Conservation (phyloP, 805 yeast genomes). For the Ogataea saltuana region DNA sequence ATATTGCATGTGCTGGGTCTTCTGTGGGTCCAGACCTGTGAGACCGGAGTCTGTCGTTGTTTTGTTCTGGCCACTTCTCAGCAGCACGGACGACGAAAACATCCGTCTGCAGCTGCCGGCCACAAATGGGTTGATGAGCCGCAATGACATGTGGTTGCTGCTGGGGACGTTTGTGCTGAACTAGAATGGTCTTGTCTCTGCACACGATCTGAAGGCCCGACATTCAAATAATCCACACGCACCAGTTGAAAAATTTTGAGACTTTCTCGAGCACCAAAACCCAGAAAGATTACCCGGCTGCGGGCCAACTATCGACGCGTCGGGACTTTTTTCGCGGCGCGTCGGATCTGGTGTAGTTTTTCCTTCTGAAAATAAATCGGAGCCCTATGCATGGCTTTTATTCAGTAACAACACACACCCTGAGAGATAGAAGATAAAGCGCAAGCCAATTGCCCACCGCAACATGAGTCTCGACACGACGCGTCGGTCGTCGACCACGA, state of each 20-base stretch:
- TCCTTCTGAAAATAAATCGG: no score
- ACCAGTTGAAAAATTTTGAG: slow-evolving; percentile 8
- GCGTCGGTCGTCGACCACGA: slow-evolving; percentile 14
- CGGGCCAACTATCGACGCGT: background rate
- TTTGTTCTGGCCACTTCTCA: slow-evolving; percentile 7
- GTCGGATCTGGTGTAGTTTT: background rate
- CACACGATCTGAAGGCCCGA: no score
- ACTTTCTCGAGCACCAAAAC: background rate
- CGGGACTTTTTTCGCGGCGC: slow-evolving; percentile 1
- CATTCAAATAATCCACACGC: background rate
- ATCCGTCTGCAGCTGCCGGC: slow-evolving; percentile 12
- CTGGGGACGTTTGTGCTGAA: no score
- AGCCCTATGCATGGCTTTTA: no score
- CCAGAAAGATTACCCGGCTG: background rate
- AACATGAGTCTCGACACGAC: slow-evolving; percentile 5
- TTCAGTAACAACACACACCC: no score
- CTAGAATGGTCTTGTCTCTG: no score
- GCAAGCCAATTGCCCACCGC: background rate
- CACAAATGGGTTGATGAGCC: no score
- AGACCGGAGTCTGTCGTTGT: no score
- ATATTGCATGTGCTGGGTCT: slow-evolving; percentile 48
- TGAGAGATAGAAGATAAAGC: no score
- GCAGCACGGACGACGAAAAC: slow-evolving; percentile 14
- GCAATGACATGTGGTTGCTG: no score
- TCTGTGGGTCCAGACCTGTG: slow-evolving; percentile 31